Base-by-base conservation (phyloP, 306 rosid species). In the Quercus suber region DNA sequence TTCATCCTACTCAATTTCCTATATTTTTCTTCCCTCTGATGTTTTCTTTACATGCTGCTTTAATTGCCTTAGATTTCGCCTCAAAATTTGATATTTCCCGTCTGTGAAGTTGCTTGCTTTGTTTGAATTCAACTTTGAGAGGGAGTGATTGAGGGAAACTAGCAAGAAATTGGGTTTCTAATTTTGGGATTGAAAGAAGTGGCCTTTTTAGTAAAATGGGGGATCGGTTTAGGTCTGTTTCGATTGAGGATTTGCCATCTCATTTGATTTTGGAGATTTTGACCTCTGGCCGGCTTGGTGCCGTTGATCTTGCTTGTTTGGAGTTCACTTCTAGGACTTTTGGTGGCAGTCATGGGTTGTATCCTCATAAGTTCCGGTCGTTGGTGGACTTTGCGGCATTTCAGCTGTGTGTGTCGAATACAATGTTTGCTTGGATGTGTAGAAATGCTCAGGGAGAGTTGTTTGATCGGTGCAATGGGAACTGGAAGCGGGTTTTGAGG, bases 401-500 rank as follows among this genome's bases (percentile, higher is more conserved):
- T 89, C 97, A 88, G 69, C 81, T 91, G 37, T 94, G 92, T 81
- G 61, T 13, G 83, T 88, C 90, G 53, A 90, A 89, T 87, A 68
- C 73, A 33, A 79, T 78, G 56, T 91, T 82, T 84, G 82, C 89
- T 52, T 60, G 80, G 78, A 89, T 89, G 91, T 60, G 76, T 72
- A 67, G 74, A 84, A 77, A 86, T 81, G 82, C 89, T 78, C 93
- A 82, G 82, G 82, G 55, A 55, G 93, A 86, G 84, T 83, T 94
- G 72, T 86, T 80, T 75, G 92, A 88, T 76, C 94, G 97, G 68
- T 92, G 97, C 67, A 80, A 70, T 18, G 93, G 87, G 67, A 94
- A 88, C 64, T 94, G 98, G 97, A 94, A 94, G 82, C 87, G 95
- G 30, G 84, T 91, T 86, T 80, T 92, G 87, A 87, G 97, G 90